Base-by-base conservation (phyloP, 2,329 filamentous ascomycete species). In the Huntiella bhutanensis region DNA sequence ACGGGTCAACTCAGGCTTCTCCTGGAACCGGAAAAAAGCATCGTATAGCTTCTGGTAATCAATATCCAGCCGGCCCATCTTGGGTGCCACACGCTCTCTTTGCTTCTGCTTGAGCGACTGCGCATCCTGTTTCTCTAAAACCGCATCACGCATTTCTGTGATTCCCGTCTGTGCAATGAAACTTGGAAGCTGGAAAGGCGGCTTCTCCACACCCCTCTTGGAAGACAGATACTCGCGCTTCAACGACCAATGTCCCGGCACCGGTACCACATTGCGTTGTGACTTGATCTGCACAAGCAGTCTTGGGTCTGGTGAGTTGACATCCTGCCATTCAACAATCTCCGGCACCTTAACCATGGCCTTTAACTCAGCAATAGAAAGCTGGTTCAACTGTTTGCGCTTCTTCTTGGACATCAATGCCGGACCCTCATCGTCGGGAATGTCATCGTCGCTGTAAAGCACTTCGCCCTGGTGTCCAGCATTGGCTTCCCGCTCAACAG, bases 161-260 rank as follows among this genome's bases (percentile, higher is more conserved):
- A 98, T 98, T 33, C 91, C 91, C 2, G 91, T 98, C 58, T 96
- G 91, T 55, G 88, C 82, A 53, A 98, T 98, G 61, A 96, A 98
- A 56, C 88, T 91, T 1, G 91, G 91, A 12, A 98, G 71, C 19
- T 84, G 74, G 61, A 96, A 98, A 0, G 87, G 79, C 1, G 88
- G 75, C 64, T 98, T 98, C 62, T 98, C 91, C 50, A 98, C 84
- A 63, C 91, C 91, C 50, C 91, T 75, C 64, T 98, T 98, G 39
- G 87, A 95, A 1, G 88, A 96, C 3, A 98, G 69, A 58, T 98
- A 98, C 60, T 98, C 91, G 53, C 91, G 77, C 67, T 98, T 98
- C 47, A 98, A 67, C 0, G 84, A 86, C 91, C 91, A 98, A 60
- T 98, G 91, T 4, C 72, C 70, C 1, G 91, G 91, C 1, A 98